These are phyloP conservation scores for Scopulariopsis brevicaulis DNA, from an alignment of 2,329 filamentous ascomycete species.

Conservation along the genomic window DNA sequence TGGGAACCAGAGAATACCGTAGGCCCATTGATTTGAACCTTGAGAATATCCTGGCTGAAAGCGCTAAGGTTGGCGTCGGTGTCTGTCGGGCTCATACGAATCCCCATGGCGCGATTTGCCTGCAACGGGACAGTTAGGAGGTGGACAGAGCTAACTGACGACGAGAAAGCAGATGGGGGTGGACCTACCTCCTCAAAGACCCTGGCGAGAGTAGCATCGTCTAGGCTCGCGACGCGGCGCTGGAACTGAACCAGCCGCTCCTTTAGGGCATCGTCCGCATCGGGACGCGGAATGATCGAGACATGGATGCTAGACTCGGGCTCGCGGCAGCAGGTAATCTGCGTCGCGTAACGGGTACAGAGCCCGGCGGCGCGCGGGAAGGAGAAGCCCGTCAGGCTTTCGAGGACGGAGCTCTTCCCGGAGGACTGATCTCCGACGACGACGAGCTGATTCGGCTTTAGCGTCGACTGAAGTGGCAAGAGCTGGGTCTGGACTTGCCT, in stretches of 20 bases:
- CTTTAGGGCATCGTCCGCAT: constrained; percentile 7
- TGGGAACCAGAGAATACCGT: constrained; percentile 12
- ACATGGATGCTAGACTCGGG: constrained; percentile 20
- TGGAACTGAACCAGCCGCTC: constrained; percentile 13
- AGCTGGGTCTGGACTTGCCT: not conserved
- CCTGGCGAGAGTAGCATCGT: constrained; percentile 6
- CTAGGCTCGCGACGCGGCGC: constrained; percentile 13
- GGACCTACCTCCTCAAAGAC: not conserved
- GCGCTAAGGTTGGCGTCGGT: constrained; percentile 9
- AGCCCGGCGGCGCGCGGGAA: constrained; percentile 12
- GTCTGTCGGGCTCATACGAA: constrained; percentile 15
- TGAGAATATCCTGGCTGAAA: constrained; percentile 33
- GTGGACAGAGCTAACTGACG: constrained; percentile 15
- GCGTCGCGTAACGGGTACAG: constrained; percentile 12
- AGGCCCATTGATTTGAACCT: constrained; percentile 30
- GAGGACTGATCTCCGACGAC: constrained; percentile 13
- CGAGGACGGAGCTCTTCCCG: constrained; percentile 14
- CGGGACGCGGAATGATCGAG: constrained; percentile 25
- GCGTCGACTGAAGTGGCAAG: not conserved
- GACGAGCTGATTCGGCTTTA: constrained; percentile 9
- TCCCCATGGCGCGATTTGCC: constrained; percentile 32
- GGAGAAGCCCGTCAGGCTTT: constrained; percentile 11
- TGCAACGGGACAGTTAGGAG: constrained; percentile 20
- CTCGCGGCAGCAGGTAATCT: constrained; percentile 22
- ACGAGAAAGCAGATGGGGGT: not conserved